Percentiles rank a stretch among this genome's conserved stretches.
phyloP scores from a whole-genome alignment of 768 basidiomycete species.

The Suillus subaureus region DNA sequence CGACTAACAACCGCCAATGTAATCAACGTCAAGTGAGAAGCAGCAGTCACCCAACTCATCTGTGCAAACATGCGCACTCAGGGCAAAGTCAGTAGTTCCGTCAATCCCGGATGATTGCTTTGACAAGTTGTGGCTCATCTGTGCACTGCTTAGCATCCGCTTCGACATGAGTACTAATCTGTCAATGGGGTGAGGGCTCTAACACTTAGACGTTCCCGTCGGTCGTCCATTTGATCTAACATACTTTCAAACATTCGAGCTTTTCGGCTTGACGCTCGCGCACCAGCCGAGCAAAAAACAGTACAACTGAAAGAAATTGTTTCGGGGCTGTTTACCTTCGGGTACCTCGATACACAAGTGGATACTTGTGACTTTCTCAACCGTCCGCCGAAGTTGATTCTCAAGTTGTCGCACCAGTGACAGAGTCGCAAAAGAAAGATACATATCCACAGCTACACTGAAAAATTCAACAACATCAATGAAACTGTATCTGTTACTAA shows the following conservation, averaged over 20 bases:
- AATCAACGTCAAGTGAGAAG: not conserved
- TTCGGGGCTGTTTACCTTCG: not conserved
- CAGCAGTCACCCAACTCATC: not conserved
- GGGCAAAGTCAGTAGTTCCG: not conserved
- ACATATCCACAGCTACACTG: not conserved
- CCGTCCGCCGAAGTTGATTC: not conserved
- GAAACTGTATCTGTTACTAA: slow-evolving; percentile 26
- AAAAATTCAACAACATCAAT: not conserved
- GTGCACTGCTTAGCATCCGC: not conserved
- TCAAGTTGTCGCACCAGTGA: not conserved
- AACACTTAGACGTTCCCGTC: not conserved
- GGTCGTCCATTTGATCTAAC: not conserved
- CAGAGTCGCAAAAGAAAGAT: not conserved
- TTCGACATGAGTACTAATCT: not conserved
- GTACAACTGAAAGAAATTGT: not conserved
- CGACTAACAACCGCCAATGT: too few relatives aligned
- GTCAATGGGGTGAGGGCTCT: not conserved
- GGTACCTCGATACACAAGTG: not conserved
- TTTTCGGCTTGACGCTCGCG: not conserved
- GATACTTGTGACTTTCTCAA: not conserved
- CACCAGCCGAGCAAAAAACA: not conserved
- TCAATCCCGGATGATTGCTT: not conserved
- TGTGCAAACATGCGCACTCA: not conserved
- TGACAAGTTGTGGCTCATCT: too few relatives aligned
- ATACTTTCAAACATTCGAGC: not conserved